Percentiles rank a stretch among this genome's conserved stretches.
Conservation (phyloP, 495 filamentous ascomycete genomes). For the Aeminium ludgeri region DNA sequence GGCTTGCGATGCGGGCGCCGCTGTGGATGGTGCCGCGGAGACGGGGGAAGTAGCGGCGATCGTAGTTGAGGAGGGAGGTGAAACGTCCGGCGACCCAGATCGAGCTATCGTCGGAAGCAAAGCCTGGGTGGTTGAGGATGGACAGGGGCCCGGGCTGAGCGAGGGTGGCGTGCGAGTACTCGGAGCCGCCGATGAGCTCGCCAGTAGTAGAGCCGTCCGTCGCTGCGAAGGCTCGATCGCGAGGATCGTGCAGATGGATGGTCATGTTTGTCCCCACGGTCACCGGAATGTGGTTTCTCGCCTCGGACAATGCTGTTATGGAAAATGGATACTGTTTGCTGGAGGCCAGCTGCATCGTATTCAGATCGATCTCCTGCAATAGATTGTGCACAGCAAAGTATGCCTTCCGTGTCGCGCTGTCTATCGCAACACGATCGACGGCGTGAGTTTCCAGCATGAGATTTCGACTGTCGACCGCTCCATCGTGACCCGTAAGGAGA, state of each 20-base stretch:
- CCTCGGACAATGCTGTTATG: conserved; percentile 68
- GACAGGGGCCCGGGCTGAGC: conserved; percentile 68
- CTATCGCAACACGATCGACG: conserved; percentile 70
- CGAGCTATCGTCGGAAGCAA: conserved; percentile 34
- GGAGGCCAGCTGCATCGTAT: conserved; percentile 53
- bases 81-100: conserved; percentile 82
- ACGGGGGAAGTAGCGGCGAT: conserved; percentile 69
- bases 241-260: conserved; percentile 70
- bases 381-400: conserved; percentile 63
- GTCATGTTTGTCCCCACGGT: conserved; percentile 74
- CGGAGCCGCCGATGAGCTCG: conserved; percentile 22
- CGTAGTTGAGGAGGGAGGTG: conserved; percentile 76
- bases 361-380: conserved; percentile 71
- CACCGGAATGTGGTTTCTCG: conserved; percentile 52
- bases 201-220: conserved; percentile 22
- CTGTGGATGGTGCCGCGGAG: conserved; percentile 65
- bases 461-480: conserved; percentile 24
- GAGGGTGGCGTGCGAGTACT: conserved; percentile 41
- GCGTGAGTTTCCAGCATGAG: conserved; percentile 47
- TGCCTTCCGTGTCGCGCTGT: conserved; percentile 49
- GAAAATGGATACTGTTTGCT: conserved; percentile 64
- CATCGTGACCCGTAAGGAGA: conserved; percentile 32
- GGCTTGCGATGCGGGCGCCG: conserved; percentile 61
- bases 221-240: conserved; percentile 28
- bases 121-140: conserved; percentile 51